Base-by-base conservation (phyloP, 2,329 filamentous ascomycete species). In the Fonsecaea multimorphosa region DNA sequence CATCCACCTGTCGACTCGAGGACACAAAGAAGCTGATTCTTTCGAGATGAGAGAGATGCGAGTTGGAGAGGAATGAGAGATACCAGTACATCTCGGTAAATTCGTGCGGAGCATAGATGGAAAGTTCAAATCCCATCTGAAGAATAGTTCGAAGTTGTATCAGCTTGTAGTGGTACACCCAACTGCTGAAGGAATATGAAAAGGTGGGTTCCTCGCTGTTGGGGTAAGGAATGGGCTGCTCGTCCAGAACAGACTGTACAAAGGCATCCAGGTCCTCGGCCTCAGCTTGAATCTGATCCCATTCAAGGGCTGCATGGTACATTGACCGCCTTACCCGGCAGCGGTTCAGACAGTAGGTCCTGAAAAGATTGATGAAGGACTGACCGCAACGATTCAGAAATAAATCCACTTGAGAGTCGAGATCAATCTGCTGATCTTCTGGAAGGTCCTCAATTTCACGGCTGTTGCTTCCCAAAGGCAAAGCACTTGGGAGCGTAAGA, bases 91-190 rank as follows among this genome's bases (percentile, higher is more conserved):
- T 96, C 27, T 87, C 88, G 0, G 88, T 86, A 9, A 95, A 83
- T 76, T 99, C 95, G 76, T 96, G 90, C 0, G 88, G 84, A 60
- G 94, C 88, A 77, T 98, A 98, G 9, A 97, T 86, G 51, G 94
- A 89, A 12, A 97, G 88, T 78, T 99, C 95, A 76, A 99, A 98
- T 12, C 96, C 95, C 34, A 97, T 87, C 74, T 97, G 91, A 16
- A 97, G 84, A 53, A 96, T 89, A 82, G 89, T 90, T 75, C 94
- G 90, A 84, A 97, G 92, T 73, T 94, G 87, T 32, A 86, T 87
- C n/a, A 97, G 84, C 77, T 97, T 98, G 78, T 96, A 91, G 66
- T 93, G 86, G 73, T 94, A 96, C 0, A 89, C 87, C 95, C 95
- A 99, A 2, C 91, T 93, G 1, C 91, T 92, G 0, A 98, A 83